Base-by-base conservation (phyloP, 2,329 filamentous ascomycete species). In the Samsoniella hepiali region DNA sequence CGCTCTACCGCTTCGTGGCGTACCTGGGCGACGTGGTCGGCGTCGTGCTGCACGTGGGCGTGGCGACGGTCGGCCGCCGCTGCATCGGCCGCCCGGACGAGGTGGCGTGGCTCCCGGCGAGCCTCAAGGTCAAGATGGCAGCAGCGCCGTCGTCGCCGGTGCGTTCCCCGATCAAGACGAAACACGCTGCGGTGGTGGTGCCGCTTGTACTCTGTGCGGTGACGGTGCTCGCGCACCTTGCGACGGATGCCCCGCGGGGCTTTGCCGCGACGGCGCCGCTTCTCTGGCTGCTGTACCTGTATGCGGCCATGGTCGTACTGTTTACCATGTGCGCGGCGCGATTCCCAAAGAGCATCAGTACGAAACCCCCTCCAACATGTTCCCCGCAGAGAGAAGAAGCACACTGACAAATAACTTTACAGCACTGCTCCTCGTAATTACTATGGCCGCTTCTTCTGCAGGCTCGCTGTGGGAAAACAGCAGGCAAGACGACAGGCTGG, bases 31-130 rank as follows among this genome's bases (percentile, higher is more conserved):
- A 8, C 34, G 22, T 55, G 53, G 10, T 31, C 1, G 36, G 13
- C 13, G 10, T 55, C 11, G 9, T 58, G 27, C 40, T 47, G 40
- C 40, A 45, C 13, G 44, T 34, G 6, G 27, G 3, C 27, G 10
- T 58, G 9, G 55, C 29, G 40, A 34, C 40, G 29, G 3, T 45
- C 2, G 55, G 55, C 1, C 22, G 55, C 9, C 8, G 13, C 10
- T 9, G 36, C 17, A 17, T 58, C 55, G 55, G 40, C 9, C 67
- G 55, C n/a, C 55, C 55, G 15, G 55, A 45, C 8, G 55, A 58
- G 55, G 55, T 58, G 40, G n/a, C 13, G 5, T 57, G 54, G 54
- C 27, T 57, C 27, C 31, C 54, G 15, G 54, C 36, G 17, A 29
- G 32, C 6, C 9, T 31, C 9, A 59, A 29, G 44, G 38, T 13